phyloP scores from a whole-genome alignment of 2,329 filamentous ascomycete species.

The Ceratocystiopsis sp. region DNA sequence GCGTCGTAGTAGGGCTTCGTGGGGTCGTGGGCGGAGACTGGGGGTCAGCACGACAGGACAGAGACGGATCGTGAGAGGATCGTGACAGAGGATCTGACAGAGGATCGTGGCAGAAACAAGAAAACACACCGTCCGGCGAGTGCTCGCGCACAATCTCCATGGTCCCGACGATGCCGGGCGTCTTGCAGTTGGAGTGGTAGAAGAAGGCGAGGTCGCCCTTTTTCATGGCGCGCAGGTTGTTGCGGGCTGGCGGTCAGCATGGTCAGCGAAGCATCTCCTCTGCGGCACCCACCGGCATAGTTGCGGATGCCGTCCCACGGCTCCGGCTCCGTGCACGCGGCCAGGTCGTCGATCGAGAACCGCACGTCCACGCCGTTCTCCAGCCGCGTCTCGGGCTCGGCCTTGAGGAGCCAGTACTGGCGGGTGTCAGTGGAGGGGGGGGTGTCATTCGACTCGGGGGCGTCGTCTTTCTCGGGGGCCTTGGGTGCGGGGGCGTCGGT shows the following conservation, averaged over 20 bases:
- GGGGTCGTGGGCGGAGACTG: conserved; percentile 54
- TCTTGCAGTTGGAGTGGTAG: conserved; percentile 88
- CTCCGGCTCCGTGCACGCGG: conserved; percentile 55
- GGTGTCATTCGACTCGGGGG: no score
- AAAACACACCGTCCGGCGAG: conserved; percentile 57
- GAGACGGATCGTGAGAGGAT: no score
- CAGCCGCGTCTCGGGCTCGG: conserved; percentile 70
- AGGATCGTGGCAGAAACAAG: no score
- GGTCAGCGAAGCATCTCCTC: background rate
- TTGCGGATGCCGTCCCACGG: conserved; percentile 61
- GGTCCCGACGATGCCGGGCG: conserved; percentile 69
- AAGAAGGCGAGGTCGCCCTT: conserved; percentile 88
- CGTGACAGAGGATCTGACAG: no score
- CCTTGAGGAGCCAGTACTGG: conserved; percentile 68
- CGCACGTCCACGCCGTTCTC: conserved; percentile 79
- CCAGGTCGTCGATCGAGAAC: conserved; percentile 87
- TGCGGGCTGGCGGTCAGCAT: conserved; percentile 39
- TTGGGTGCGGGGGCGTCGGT: no score
- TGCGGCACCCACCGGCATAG: conserved; percentile 23
- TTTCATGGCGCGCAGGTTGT: conserved; percentile 84
- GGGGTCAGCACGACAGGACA: background rate
- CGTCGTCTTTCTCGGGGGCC: background rate
- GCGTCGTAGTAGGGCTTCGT: conserved; percentile 70
- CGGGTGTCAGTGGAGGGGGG: no score
- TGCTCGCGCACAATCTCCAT: conserved; percentile 84